Percentiles rank a stretch among this genome's conserved stretches.
Conservation (phyloP, 75 land plant genomes). For the Azolla pinnata region DNA sequence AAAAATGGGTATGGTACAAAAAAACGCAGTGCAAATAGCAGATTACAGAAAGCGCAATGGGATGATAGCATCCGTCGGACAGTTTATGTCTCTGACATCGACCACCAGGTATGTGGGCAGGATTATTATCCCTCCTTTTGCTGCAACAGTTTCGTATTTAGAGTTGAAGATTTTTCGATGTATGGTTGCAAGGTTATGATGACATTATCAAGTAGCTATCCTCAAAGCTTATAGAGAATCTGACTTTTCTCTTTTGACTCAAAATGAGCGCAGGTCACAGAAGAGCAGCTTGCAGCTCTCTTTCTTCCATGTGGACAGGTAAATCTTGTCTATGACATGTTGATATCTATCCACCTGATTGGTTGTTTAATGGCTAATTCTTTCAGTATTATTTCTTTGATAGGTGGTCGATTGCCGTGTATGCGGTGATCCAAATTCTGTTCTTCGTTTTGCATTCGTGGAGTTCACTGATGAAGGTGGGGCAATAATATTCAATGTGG, state of each 20-base stretch:
- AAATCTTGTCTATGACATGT: not conserved
- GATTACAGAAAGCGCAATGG: constrained; percentile 52
- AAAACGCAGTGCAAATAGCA: constrained; percentile 31
- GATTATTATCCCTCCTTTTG: too few species aligned
- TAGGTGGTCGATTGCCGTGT: constrained; percentile 62
- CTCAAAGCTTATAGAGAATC: too few species aligned
- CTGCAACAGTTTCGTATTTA: too few species aligned
- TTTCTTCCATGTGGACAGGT: constrained; percentile 43
- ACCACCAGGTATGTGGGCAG: constrained; percentile 32
- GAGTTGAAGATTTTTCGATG: constrained; percentile 7
- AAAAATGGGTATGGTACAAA: constrained; percentile 25
- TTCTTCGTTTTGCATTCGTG: constrained; percentile 44
- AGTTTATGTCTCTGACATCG: constrained; percentile 71
- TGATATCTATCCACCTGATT: not conserved
- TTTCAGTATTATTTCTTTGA: constrained; percentile 4
- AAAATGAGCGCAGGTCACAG: constrained; percentile 37
- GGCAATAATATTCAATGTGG: too few species aligned
- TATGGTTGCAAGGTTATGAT: too few species aligned
- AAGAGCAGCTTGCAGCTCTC: constrained; percentile 45
- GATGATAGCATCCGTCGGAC: constrained; percentile 61
- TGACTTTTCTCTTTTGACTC: too few species aligned
- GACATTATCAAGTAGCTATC: too few species aligned
- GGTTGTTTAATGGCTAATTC: not conserved
- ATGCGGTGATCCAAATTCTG: constrained; percentile 62
- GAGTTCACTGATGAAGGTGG: constrained; percentile 48